Evolutionary conservation across 371 early-diverging fungal species (phyloP), one percentile per base, ranked within the genome.

Genomic region (Blastocladiella emersonii): DNA sequence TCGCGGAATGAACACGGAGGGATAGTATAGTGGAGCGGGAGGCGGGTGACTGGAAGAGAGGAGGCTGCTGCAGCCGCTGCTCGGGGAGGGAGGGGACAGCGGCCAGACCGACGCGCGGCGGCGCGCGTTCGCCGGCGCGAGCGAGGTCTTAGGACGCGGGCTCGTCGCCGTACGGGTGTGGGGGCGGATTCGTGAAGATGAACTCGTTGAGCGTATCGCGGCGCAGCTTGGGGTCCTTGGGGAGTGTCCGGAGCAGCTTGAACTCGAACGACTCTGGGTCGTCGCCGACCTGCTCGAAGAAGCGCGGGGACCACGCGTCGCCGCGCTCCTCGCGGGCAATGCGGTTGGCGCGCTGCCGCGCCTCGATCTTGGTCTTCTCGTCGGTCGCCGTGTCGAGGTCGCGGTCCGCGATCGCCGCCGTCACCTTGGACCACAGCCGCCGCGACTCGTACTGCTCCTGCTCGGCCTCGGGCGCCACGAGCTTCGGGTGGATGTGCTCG

Each of bases 361-460:
- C 88, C 72, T 95, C 95, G 61, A 95, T 87, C 8, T 71, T 72
- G 2, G 79, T 76, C 70, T 95, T 95, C 70, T 91, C 89, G 7
- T 67, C 70, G 5, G 95, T 93, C 0, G 94, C 95, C 35, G 74
- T 66, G 41, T 88, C 83, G 71, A 91, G 72, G 66, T 91, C 81
- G 68, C 78, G 75, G 12, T 74, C 71, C 34, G 67, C 70, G 35
- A 95, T 72, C 1, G 87, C 91, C n/a, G 73, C 76, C 23, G 93
- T 90, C 27, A 92, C 84, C 51, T 87, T 77, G 57, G 79, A 76
- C 95, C 95, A 95, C 61, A 92, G 70, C 25, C 88, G 78, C 67
- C 91, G 79, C 37, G 92, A 89, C 74, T 95, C 95, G 67, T 86
- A 85, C 21, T 72, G 71, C 57, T 91, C 91, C 74, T 92, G 93